Conservation (phyloP, 495 filamentous ascomycete genomes). For the Ramalina peruviana region DNA sequence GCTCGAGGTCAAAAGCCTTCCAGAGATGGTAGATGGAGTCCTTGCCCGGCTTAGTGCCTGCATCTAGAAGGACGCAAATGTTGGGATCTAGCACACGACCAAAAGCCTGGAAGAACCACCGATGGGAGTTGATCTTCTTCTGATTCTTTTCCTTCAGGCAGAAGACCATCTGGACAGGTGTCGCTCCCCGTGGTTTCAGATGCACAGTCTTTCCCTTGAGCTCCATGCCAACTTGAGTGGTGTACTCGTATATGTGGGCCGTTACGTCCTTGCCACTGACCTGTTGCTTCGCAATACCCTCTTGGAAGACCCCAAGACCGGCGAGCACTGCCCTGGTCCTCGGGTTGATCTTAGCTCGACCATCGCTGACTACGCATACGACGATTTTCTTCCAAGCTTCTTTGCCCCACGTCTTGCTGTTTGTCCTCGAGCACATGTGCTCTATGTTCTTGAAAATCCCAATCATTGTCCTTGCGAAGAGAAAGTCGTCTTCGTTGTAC, state of each 20-base stretch:
- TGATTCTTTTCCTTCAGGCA: constrained; percentile 99
- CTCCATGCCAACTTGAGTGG: constrained; percentile 76
- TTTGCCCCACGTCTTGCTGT: constrained; percentile 94
- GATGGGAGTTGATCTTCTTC: constrained; percentile 99
- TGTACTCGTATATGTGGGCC: constrained; percentile 99
- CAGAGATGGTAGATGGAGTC: constrained; percentile 94
- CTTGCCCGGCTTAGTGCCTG: constrained; percentile 83
- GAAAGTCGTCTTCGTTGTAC: constrained; percentile 98
- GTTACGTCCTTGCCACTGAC: constrained; percentile 96
- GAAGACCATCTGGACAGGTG: constrained; percentile 93
- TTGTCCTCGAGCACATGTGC: constrained; percentile 82
- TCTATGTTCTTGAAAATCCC: constrained; percentile 98
- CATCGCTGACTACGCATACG: constrained; percentile 94
- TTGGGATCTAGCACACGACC: constrained; percentile 86
- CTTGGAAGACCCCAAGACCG: constrained; percentile 91
- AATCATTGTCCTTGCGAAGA: constrained; percentile 92
- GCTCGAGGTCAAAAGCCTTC: constrained; percentile 97
- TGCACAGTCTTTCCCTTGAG: constrained; percentile 80
- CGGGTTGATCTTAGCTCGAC: constrained; percentile 94
- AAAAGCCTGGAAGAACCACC: constrained; percentile 99
- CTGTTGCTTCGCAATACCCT: constrained; percentile 96
- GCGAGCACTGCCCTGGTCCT: constrained; percentile 81
- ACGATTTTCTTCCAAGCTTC: constrained; percentile 99
- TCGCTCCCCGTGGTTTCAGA: constrained; percentile 56
- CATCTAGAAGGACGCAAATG: constrained; percentile 92